Percentiles rank a stretch among this genome's conserved stretches.
Conservation (phyloP, 2,329 filamentous ascomycete genomes). For the Microdochium trichocladiopsis region DNA sequence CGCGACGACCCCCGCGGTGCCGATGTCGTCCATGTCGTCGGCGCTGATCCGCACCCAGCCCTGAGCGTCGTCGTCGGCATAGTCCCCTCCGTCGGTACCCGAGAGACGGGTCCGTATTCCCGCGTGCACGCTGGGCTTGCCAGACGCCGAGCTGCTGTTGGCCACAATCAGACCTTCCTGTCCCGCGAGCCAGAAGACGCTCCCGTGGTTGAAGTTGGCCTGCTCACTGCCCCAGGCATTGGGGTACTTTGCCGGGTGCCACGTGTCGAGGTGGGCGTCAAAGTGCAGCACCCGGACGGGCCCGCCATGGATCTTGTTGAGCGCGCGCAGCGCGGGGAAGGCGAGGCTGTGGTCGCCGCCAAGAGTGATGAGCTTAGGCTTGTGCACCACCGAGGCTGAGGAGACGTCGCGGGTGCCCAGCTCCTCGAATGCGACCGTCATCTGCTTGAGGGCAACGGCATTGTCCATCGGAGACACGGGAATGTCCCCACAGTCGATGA, state of each 20-base stretch:
- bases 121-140: slow-evolving; percentile 70
- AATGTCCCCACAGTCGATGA: slow-evolving; percentile 88
- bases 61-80: slow-evolving; percentile 66
- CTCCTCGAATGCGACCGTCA: slow-evolving; percentile 73
- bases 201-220: slow-evolving; percentile 77
- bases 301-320: slow-evolving; percentile 53
- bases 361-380: slow-evolving; percentile 57
- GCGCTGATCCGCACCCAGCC: slow-evolving; percentile 75
- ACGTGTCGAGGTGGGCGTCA: slow-evolving; percentile 76
- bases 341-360: slow-evolving; percentile 70
- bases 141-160: slow-evolving; percentile 52
- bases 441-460: slow-evolving; percentile 70
- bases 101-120: slow-evolving; percentile 73
- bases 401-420: slow-evolving; percentile 40
- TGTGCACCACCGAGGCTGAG: slow-evolving; percentile 20
- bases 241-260: slow-evolving; percentile 77
- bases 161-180: slow-evolving; percentile 67
- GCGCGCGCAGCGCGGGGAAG: slow-evolving; percentile 60
- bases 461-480: slow-evolving; percentile 86
- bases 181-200: slow-evolving; percentile 85
- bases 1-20: slow-evolving; percentile 61
- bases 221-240: slow-evolving; percentile 65
- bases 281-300: slow-evolving; percentile 69
- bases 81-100: slow-evolving; percentile 57
- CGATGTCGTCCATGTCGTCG: slow-evolving; percentile 82